A percentile compares a stretch with the other conserved stretches of the same genome.
Conservation (phyloP, 2,329 filamentous ascomycete genomes). For the Didymella glomerata region DNA sequence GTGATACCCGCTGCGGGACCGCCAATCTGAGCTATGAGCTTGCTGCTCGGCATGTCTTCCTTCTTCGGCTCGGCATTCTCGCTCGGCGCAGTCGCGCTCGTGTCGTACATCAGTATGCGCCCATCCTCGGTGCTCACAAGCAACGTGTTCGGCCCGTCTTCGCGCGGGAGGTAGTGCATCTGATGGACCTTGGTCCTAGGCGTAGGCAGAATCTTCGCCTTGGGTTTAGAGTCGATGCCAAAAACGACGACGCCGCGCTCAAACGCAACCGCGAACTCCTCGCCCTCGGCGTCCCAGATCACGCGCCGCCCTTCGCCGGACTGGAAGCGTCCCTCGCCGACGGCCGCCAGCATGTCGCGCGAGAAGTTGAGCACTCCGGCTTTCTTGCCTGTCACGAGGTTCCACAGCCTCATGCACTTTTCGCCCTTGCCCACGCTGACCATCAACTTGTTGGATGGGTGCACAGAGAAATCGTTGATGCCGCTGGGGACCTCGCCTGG, state of each 20-base stretch:
- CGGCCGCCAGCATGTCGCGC: slow-evolving; percentile 73
- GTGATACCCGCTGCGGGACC: slow-evolving; percentile 73
- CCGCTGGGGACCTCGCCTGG: slow-evolving; percentile 83
- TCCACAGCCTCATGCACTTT: slow-evolving; percentile 92
- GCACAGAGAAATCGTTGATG: slow-evolving; percentile 93
- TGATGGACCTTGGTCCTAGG: slow-evolving; percentile 83
- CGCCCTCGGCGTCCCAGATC: slow-evolving; percentile 77
- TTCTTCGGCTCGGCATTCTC: slow-evolving; percentile 46
- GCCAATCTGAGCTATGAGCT: slow-evolving; percentile 76
- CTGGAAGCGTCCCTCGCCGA: slow-evolving; percentile 78
- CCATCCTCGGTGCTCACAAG: slow-evolving; percentile 91
- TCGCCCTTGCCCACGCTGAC: slow-evolving; percentile 90
- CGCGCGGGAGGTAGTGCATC: slow-evolving; percentile 71
- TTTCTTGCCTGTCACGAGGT: slow-evolving; percentile 94
- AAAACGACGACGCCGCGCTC: slow-evolving; percentile 86
- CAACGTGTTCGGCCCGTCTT: slow-evolving; percentile 66
- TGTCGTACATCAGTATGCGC: slow-evolving; percentile 82
- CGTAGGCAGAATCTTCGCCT: slow-evolving; percentile 73
- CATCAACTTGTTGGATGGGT: slow-evolving; percentile 97
- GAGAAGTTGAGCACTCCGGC: slow-evolving; percentile 90
- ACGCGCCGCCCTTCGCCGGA: slow-evolving; percentile 85
- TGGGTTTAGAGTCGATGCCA: slow-evolving; percentile 85
- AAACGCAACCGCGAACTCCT: slow-evolving; percentile 89
- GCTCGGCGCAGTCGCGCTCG: slow-evolving; percentile 60
- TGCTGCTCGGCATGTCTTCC: slow-evolving; percentile 65